Base-by-base conservation (phyloP, 169 alveolate genomes). In the Cryptosporidium viatorum region DNA sequence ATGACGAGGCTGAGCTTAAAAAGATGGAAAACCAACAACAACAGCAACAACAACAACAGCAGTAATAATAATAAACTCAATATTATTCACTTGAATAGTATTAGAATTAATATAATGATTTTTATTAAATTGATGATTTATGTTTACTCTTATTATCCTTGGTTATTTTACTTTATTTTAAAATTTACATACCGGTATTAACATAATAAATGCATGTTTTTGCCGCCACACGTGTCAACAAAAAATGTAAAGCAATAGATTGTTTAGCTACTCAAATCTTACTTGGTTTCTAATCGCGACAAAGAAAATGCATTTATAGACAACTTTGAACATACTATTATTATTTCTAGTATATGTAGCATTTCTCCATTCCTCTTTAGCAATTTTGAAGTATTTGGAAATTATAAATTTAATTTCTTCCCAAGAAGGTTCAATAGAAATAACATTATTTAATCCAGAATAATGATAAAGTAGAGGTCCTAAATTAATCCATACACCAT, bases 401-500 rank as follows among this genome's bases (percentile, higher is more conserved):
- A 95, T 94, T 29, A 95, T 93, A 26, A 85, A 23, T 67, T 85
- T 55, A 10, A 92, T 71, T 71, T 98, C 99, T 51, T 97, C 98
- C 98, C 99, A 97, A 65, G 98, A 86, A 35, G 97, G 93, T 85
- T 98, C 99, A 51, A 98, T 94, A 69, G 98, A 94, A 55, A 94
- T 71, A 68, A 96, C 98, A 80, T 94, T 93, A n/a, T 93, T 93
- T 87, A 92, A 85, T 48, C 97, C 99, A 8, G 99, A 97, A 91
- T 96, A 98, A 91, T 98, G 99, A 91, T 97, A 98, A 29, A 97
- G 97, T 59, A 98, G 93, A 31, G 99, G 99, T 1, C 99, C 99
- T 65, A 98, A 91, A 92, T 98, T 98, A 41, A 98, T 96, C 99
- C 99, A 98, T 35, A 97, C 71, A 29, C 99, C 99, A 41, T 98